These are phyloP conservation scores for Mallotus japonicus DNA, from an alignment of 441 rosid species.

Conservation along the genomic window DNA sequence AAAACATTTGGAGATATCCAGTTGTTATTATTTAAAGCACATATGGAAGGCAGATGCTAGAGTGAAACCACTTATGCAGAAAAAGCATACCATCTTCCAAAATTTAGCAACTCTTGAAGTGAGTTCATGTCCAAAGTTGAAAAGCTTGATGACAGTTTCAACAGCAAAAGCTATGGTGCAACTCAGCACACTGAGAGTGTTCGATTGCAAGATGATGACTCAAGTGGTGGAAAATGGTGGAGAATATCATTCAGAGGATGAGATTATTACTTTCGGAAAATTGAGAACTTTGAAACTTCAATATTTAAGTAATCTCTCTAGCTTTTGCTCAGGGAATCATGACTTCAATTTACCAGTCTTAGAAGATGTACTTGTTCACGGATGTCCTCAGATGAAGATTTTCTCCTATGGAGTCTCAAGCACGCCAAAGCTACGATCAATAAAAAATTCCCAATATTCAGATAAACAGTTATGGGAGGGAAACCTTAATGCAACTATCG, in stretches of 20 bases:
- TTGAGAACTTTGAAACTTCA: neutral
- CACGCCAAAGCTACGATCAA: constrained; percentile 17
- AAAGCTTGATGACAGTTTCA: too few relatives aligned
- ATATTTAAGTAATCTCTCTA: neutral
- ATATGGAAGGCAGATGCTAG: neutral
- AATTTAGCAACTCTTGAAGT: too few relatives aligned
- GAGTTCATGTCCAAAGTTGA: too few relatives aligned
- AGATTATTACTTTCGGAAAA: too few relatives aligned
- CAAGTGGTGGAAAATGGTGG: constrained; percentile 7
- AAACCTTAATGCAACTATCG: constrained; percentile 13
- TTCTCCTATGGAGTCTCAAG: constrained; percentile 6
- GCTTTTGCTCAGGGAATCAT: constrained; percentile 13
- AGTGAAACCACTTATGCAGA: neutral
- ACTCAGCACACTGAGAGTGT: neutral
- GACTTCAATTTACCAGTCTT: constrained; percentile 8
- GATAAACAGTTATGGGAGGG: neutral
- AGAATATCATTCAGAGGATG: too few relatives aligned
- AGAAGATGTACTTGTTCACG: neutral
- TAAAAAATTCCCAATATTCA: neutral
- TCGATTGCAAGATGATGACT: neutral
- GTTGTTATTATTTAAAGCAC: neutral
- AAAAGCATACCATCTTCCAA: constrained; percentile 4
- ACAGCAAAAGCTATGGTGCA: constrained; percentile 1
- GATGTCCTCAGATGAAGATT: constrained; percentile 9
- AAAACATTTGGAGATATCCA: neutral